Percentiles rank a stretch among this genome's conserved stretches.
These are phyloP conservation scores for Rhizopogon roseolus DNA, from an alignment of 768 basidiomycete genomes.

Conservation along the genomic window DNA sequence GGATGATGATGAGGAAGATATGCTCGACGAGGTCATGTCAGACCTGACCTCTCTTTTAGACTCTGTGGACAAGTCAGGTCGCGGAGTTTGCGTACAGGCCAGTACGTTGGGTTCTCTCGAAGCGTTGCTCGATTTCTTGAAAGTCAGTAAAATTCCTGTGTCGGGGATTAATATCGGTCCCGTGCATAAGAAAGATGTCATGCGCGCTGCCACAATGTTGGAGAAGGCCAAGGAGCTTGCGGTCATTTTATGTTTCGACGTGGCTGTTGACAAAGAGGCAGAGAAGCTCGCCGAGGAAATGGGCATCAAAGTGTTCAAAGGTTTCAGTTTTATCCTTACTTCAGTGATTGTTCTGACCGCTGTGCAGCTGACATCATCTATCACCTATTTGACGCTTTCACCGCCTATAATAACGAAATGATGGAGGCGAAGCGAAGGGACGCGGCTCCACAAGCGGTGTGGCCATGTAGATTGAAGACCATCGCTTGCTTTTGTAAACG, in stretches of 20 bases:
- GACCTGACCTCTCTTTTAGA: conserved; percentile 86
- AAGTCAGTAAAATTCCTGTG: conserved; percentile 93
- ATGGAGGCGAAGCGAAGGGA: conserved; percentile 88
- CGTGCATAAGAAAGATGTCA: conserved; percentile 92
- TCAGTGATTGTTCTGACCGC: neutral
- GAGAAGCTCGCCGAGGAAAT: conserved; percentile 89
- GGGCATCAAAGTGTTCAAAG: conserved; percentile 92
- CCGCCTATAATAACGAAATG: conserved; percentile 88
- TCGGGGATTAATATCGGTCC: conserved; percentile 97
- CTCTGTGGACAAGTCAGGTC: conserved; percentile 92
- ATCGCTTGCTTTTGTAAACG: conserved; percentile 96
- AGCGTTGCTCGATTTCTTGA: conserved; percentile 93
- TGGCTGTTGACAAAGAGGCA: conserved; percentile 89
- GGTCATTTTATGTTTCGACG: conserved; percentile 95
- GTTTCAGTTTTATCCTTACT: conserved; percentile 33
- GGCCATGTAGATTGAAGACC: conserved; percentile 91
- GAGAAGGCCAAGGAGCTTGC: conserved; percentile 95
- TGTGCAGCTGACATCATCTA: conserved; percentile 93
- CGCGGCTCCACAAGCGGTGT: conserved; percentile 92
- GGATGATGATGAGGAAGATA: conserved; percentile 94
- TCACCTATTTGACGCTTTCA: conserved; percentile 95
- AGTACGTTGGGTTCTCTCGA: conserved; percentile 96
- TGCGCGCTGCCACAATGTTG: conserved; percentile 89
- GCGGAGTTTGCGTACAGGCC: conserved; percentile 96
- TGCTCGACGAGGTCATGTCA: conserved; percentile 94